phyloP scores from a whole-genome alignment of 768 basidiomycete species.

The Boletus coccyginus region DNA sequence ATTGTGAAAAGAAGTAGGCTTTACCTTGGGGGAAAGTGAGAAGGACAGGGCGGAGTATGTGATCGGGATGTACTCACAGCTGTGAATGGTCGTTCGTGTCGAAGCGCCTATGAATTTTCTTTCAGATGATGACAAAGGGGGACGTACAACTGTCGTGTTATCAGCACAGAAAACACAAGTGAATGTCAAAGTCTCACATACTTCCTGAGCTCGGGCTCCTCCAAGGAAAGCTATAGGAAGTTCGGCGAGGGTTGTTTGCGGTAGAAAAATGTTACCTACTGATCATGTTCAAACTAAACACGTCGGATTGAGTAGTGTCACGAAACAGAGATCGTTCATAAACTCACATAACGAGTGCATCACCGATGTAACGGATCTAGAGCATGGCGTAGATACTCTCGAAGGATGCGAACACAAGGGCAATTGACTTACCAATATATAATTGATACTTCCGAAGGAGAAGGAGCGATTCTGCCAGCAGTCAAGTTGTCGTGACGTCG shows the following conservation, averaged over 20 bases:
- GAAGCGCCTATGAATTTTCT: not conserved
- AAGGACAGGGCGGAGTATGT: not conserved
- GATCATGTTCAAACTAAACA: constrained; percentile 9
- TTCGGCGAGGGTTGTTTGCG: not conserved
- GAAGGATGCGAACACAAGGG: not conserved
- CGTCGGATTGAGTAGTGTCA: not conserved
- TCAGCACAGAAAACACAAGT: not conserved
- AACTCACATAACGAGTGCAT: constrained; percentile 18
- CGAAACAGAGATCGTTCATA: not conserved
- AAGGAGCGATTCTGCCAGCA: constrained; percentile 1
- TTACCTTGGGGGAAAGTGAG: constrained; percentile 10
- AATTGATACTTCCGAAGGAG: constrained; percentile 17
- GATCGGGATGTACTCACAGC: constrained; percentile 12
- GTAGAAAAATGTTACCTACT: not conserved
- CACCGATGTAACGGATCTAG: constrained; percentile 27
- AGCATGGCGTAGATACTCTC: not conserved
- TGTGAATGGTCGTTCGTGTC: not conserved
- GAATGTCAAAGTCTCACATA: not conserved
- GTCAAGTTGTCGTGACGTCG: not conserved
- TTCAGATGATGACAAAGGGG: not conserved
- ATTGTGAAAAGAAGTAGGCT: constrained; percentile 9
- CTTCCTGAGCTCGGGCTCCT: constrained; percentile 1
- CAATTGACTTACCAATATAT: constrained; percentile 18
- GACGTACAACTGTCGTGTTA: constrained; percentile 14
- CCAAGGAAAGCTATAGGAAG: constrained; percentile 12